Conservation (phyloP, 2,329 filamentous ascomycete species). For the Davidsoniella virescens region DNA sequence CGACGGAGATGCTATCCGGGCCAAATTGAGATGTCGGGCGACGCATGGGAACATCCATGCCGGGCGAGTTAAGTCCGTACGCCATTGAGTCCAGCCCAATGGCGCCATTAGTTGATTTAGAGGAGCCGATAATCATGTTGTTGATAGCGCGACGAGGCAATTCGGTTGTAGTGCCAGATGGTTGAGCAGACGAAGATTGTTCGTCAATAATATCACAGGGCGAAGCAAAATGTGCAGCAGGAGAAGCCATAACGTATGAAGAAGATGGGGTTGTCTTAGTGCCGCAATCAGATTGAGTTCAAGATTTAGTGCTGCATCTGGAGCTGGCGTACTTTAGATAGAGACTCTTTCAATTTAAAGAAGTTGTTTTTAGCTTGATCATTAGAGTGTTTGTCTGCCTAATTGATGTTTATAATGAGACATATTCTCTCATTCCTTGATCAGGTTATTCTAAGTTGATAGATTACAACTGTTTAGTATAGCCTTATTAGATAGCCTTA, state of each 20-base stretch:
- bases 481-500: no score
- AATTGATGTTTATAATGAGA: no score
- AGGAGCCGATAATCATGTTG: neutral
- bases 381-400: no score
- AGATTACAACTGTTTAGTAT: no score
- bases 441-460: no score
- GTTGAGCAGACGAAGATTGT: neutral
- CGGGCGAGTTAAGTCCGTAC: slow-evolving; percentile 6
- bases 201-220: neutral
- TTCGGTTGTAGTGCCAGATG: neutral
- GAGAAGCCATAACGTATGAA: neutral
- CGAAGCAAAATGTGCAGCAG: neutral
- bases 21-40: neutral
- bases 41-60: neutral
- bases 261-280: neutral
- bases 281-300: no score
- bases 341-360: no score
- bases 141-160: neutral
- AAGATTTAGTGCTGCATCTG: no score
- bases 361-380: no score
- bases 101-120: no score
- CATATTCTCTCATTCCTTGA: no score
- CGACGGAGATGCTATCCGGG: neutral
- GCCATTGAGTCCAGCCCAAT: neutral
- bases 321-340: no score